Evolutionary conservation across 176 grass and related monocot species (phyloP).

Genomic region (Thinopyrum elongatum): DNA sequence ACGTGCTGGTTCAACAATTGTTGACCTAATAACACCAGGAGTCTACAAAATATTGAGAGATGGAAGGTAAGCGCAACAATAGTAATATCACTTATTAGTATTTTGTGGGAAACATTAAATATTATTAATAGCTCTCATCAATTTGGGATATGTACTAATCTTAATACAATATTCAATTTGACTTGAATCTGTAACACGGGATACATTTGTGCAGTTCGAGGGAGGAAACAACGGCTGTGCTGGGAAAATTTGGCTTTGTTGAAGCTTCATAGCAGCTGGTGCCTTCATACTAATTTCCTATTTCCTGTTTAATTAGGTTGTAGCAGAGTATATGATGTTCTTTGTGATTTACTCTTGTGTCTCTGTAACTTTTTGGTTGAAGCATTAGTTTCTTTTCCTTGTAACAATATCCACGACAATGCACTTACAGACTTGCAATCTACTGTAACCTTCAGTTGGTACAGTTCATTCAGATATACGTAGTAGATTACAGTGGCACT

Average conservation of each 20-base stretch:
- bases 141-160: background rate
- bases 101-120: background rate
- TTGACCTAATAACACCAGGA: slow-evolving; percentile 71
- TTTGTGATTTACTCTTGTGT: slow-evolving; percentile 13
- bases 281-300: background rate
- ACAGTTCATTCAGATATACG: slow-evolving; percentile 9
- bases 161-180: background rate
- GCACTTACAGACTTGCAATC: background rate
- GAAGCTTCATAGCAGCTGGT: slow-evolving; percentile 44
- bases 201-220: slow-evolving; percentile 63
- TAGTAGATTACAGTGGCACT: background rate
- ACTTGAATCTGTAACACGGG: background rate
- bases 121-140: background rate
- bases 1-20: slow-evolving; percentile 88
- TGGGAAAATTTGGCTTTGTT: slow-evolving; percentile 62
- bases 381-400: background rate
- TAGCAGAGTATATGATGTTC: background rate
- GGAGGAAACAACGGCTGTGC: slow-evolving; percentile 61
- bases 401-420: slow-evolving; percentile 8
- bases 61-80: slow-evolving; percentile 60
- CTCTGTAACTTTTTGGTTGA: background rate
- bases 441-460: slow-evolving; percentile 4
- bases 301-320: slow-evolving; percentile 23
- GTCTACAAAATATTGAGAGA: slow-evolving; percentile 83
- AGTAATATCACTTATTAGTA: background rate